phyloP scores from a whole-genome alignment of 73 alveolate genomes.

The Breviolum minutum region DNA sequence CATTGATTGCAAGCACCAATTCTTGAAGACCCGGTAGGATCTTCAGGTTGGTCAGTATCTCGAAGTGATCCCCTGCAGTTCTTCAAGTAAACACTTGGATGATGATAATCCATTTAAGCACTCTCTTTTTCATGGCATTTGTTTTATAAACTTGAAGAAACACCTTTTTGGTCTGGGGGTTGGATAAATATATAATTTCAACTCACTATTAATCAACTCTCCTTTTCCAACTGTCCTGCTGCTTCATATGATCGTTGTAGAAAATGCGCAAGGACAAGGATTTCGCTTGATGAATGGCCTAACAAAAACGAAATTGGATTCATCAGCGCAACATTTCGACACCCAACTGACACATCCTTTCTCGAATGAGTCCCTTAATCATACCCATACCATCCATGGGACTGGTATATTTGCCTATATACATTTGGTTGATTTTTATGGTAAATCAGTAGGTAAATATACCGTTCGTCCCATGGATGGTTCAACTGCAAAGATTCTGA shows the following conservation, averaged over 20 bases:
- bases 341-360: too few species aligned
- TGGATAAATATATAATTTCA: not conserved
- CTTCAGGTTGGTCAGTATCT: too few species aligned
- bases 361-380: not conserved
- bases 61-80: too few species aligned
- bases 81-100: too few species aligned
- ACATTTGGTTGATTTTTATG: too few species aligned
- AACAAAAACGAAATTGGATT: not conserved
- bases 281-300: conserved; percentile 78
- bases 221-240: conserved; percentile 62
- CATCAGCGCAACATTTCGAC: not conserved
- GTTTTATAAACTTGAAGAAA: not conserved
- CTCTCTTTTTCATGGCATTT: not conserved
- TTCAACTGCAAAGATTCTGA: not conserved
- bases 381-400: too few species aligned
- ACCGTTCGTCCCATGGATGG: too few species aligned
- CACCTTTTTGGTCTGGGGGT: not conserved
- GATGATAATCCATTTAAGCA: too few species aligned
- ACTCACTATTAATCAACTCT: not conserved
- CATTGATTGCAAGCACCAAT: too few species aligned
- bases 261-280: conserved; percentile 64
- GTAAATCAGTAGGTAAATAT: too few species aligned
- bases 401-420: too few species aligned
- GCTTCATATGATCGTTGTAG: conserved; percentile 49
- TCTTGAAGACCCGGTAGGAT: too few species aligned